These are phyloP conservation scores for Sordaria brevicollis DNA, from an alignment of 495 filamentous ascomycete genomes.

Conservation along the genomic window DNA sequence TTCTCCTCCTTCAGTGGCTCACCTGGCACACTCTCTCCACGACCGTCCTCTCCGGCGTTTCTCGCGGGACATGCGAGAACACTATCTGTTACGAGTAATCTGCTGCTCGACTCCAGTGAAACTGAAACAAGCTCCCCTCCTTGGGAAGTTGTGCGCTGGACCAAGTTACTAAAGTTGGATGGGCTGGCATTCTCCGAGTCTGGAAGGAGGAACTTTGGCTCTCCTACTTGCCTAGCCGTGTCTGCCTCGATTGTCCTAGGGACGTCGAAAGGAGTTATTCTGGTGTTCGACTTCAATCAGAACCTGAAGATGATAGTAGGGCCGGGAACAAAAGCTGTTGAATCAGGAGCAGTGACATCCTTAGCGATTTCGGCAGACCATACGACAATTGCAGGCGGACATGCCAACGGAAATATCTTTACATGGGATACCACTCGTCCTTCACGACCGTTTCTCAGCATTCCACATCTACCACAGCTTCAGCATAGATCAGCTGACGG, in stretches of 20 bases:
- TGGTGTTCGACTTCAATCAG: constrained; percentile 96
- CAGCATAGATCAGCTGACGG: constrained; percentile 63
- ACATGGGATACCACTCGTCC: constrained; percentile 86
- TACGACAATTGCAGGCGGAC: constrained; percentile 79
- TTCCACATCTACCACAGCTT: constrained; percentile 63
- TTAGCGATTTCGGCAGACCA: constrained; percentile 90
- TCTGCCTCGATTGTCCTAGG: constrained; percentile 85
- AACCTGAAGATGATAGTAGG: constrained; percentile 88
- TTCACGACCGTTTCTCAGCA: constrained; percentile 78
- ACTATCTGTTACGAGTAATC: constrained; percentile 54
- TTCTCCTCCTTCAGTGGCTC: constrained; percentile 80
- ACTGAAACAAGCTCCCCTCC: constrained; percentile 60
- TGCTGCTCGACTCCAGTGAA: constrained; percentile 46
- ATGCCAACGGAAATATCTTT: constrained; percentile 85
- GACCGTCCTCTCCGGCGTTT: constrained; percentile 72
- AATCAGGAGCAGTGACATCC: constrained; percentile 79
- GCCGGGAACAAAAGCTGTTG: constrained; percentile 87
- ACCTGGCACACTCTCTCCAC: constrained; percentile 42
- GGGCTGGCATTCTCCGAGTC: constrained; percentile 89
- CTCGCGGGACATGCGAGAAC: constrained; percentile 65
- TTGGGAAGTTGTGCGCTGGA: constrained; percentile 97
- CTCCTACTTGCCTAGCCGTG: constrained; percentile 81
- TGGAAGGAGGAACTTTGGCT: constrained; percentile 84
- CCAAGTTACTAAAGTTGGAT: constrained; percentile 80
- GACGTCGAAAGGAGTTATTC: constrained; percentile 84